Percentiles rank a stretch among this genome's conserved stretches.
These are phyloP conservation scores for Westerdykella aurantiaca DNA, from an alignment of 2,329 filamentous ascomycete genomes.

Conservation along the genomic window DNA sequence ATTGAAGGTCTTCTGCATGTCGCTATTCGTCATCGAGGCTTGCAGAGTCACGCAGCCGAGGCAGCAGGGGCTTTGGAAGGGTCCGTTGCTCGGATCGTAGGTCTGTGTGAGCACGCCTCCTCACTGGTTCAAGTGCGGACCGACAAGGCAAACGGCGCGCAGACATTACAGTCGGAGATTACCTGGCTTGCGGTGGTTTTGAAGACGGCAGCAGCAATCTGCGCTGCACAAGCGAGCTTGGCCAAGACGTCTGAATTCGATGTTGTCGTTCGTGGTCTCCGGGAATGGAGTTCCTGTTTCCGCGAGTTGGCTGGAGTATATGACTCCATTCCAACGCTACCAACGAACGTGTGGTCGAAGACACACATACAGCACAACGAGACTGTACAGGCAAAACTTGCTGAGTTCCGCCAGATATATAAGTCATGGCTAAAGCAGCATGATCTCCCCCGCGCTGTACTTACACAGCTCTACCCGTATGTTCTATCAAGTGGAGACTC, in stretches of 20 bases:
- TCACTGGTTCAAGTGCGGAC: slow-evolving; percentile 13
- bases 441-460: slow-evolving; percentile 22
- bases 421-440: slow-evolving; percentile 15
- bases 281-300: slow-evolving; percentile 18
- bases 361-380: slow-evolving; percentile 12
- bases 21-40: slow-evolving; percentile 55
- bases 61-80: slow-evolving; percentile 36
- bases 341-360: slow-evolving; percentile 21
- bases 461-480: slow-evolving; percentile 65
- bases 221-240: slow-evolving; percentile 62
- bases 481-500: slow-evolving; percentile 32
- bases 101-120: slow-evolving; percentile 19
- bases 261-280: slow-evolving; percentile 19
- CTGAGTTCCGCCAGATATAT: slow-evolving; percentile 14
- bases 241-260: slow-evolving; percentile 41
- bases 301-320: slow-evolving; percentile 12
- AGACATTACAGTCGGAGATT: slow-evolving; percentile 16
- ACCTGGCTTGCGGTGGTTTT: slow-evolving; percentile 67
- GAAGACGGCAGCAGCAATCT: slow-evolving; percentile 54
- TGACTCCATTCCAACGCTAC: slow-evolving; percentile 20
- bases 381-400: slow-evolving; percentile 10
- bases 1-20: slow-evolving; percentile 77
- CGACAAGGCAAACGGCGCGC: slow-evolving; percentile 7
- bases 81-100: slow-evolving; percentile 32
- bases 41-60: slow-evolving; percentile 26